A percentile compares a stretch with the other conserved stretches of the same genome.
phyloP scores from a whole-genome alignment of 1,284 basidiomycete genomes.

The Cutaneotrichosporon cutaneum region DNA sequence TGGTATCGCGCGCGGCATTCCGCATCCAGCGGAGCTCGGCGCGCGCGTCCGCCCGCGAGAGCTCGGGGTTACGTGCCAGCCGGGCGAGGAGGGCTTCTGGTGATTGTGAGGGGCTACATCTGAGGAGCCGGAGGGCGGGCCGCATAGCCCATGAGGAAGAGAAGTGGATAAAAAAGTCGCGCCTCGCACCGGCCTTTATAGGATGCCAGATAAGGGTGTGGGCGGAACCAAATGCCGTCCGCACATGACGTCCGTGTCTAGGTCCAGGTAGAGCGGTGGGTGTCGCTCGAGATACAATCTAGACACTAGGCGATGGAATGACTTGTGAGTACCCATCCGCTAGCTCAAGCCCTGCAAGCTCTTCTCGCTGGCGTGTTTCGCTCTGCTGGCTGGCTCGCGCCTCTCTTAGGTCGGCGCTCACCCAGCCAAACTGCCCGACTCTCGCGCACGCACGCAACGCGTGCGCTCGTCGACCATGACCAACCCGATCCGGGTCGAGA shows the following conservation, averaged over 20 bases:
- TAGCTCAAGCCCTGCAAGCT: background rate
- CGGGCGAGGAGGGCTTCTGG: slow-evolving; percentile 6
- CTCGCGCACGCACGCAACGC: slow-evolving; percentile 9
- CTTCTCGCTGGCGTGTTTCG: background rate
- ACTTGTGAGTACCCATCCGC: slow-evolving; percentile 10
- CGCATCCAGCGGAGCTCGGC: slow-evolving; percentile 49
- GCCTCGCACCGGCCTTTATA: background rate
- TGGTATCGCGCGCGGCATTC: slow-evolving; percentile 9
- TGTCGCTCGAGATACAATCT: background rate
- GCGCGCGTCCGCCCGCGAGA: slow-evolving; percentile 35
- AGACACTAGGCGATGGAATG: slow-evolving; percentile 17
- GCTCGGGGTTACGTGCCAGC: slow-evolving; percentile 39
- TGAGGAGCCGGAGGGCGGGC: background rate
- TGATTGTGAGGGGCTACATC: slow-evolving; percentile 8
- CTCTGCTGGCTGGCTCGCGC: too few species aligned
- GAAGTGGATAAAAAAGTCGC: background rate
- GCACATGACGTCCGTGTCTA: background rate
- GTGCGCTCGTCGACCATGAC: slow-evolving; percentile 39
- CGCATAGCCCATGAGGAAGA: slow-evolving; percentile 5
- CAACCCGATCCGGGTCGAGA: background rate
- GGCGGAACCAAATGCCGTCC: slow-evolving; percentile 15
- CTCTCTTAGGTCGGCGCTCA: background rate
- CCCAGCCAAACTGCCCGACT: background rate
- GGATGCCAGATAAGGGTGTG: background rate
- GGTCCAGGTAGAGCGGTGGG: too few species aligned